phyloP scores from a whole-genome alignment of 2,329 filamentous ascomycete species.

The Alternaria hordeiaustralica region DNA sequence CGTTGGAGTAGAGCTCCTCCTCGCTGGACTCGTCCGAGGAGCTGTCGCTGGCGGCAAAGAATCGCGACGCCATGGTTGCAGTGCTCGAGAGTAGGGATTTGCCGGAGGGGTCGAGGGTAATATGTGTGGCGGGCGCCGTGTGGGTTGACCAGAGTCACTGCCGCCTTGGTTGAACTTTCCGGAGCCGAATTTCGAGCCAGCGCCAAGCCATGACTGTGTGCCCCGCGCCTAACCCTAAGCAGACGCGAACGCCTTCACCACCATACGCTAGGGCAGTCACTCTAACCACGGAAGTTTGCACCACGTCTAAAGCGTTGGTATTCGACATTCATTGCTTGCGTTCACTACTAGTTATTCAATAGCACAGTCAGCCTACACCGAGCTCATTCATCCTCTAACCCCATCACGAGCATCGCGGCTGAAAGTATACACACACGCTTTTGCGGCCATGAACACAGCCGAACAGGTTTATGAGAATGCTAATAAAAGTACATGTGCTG shows the following conservation, averaged over 20 bases:
- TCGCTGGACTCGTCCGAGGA: constrained; percentile 93
- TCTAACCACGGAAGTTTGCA: neutral
- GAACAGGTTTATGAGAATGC: constrained; percentile 38
- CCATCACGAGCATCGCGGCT: neutral
- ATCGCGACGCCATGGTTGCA: constrained; percentile 70
- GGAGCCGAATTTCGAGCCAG: constrained; percentile 28
- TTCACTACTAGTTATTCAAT: neutral
- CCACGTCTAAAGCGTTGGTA: neutral
- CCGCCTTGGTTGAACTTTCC: constrained; percentile 21
- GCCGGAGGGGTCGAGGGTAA: constrained; percentile 28
- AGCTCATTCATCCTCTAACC: neutral
- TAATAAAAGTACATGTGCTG: constrained; percentile 42
- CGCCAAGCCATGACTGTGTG: constrained; percentile 24
- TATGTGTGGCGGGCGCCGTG: constrained; percentile 28
- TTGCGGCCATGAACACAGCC: constrained; percentile 5
- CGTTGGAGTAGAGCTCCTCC: constrained; percentile 91
- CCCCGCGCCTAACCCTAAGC: constrained; percentile 16
- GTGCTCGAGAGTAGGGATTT: constrained; percentile 31
- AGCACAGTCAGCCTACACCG: neutral
- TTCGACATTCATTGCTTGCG: neutral
- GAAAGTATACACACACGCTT: neutral
- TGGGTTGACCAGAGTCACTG: constrained; percentile 21
- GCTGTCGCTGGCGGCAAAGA: constrained; percentile 96
- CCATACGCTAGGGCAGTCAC: neutral
- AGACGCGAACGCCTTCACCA: constrained; percentile 10